Evolutionary conservation across 1,139 yeast genomes (phyloP), one percentile per base, ranked within the genome.

Genomic region (Scheffersomyces titani): DNA sequence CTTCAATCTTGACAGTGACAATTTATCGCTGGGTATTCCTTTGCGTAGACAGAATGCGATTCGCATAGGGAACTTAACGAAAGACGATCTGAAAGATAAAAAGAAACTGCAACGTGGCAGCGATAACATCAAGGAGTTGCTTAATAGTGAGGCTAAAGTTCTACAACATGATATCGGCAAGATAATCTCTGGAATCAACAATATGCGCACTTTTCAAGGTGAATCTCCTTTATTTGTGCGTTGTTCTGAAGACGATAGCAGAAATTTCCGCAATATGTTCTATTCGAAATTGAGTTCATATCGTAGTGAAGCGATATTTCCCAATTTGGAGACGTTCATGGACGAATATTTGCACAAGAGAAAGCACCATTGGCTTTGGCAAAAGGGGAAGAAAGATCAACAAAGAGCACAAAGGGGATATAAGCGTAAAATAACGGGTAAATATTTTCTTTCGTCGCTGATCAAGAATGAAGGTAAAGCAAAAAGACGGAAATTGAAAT

Each of bases 271-370:
- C 20, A 24, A 44, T 22, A 40, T 51, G 18, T 45, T 47, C 18
- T 54, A 47, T 36, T 51, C 53, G 6, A 54, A 51, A 20, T 22
- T 52, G n/a, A 20, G 48, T 19, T 49, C 53, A 20, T 22, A 40
- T 19, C n/a, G 50, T 5, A 51, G 22, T 24, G 59, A 24, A 19
- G 22, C 3, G 53, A 51, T 13, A 53, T 52, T 48, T 46, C 57
- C 66, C n/a, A 67, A 68, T 56, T 60, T 66, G 52, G 70, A 67
- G 52, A 51, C 56, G 5, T 56, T 55, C 5, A 64, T 70, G 71
- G 71, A 70, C 55, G 60, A 57, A n/a, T 69, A 66, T 54, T 59
- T 70, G 49, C 49, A 54, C 5, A 58, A 60, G 52, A 55, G 73
- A 51, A 53, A 59, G 44, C 56, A 59, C n/a, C 63, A 63, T 2